phyloP scores from a whole-genome alignment of 2,329 filamentous ascomycete genomes.

The Exutisphaerella laricina region DNA sequence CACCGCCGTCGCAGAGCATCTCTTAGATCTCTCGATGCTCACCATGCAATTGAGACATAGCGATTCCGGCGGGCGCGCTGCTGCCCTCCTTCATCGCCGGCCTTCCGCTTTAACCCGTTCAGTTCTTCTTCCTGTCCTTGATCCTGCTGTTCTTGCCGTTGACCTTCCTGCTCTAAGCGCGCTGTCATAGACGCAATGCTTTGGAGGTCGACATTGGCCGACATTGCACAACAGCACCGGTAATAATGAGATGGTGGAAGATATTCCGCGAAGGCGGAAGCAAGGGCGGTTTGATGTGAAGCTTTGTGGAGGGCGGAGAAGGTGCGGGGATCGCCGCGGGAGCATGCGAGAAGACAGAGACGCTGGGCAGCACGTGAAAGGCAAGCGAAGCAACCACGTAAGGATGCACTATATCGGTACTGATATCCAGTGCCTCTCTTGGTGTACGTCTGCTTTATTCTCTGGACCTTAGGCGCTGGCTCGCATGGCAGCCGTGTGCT shows the following conservation, averaged over 20 bases:
- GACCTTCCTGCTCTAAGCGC: conserved; percentile 1
- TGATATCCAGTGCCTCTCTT: too few species aligned
- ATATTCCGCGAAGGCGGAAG: conserved; percentile 1
- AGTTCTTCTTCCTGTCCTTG: conserved; percentile 15
- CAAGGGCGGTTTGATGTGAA: too few species aligned
- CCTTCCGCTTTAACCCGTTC: conserved; percentile 38
- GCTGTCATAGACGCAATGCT: conserved; percentile 3
- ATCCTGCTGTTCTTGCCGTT: neutral
- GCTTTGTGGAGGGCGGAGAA: too few species aligned
- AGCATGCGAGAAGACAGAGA: too few species aligned
- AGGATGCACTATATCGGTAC: too few species aligned
- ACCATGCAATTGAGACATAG: conserved; percentile 64
- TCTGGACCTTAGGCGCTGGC: too few species aligned
- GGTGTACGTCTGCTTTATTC: too few species aligned
- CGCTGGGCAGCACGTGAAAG: too few species aligned
- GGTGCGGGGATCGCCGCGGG: too few species aligned
- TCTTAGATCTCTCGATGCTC: conserved; percentile 35
- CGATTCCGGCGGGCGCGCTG: conserved; percentile 58
- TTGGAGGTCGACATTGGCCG: neutral
- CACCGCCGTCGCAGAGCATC: neutral
- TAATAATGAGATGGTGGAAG: conserved; percentile 2
- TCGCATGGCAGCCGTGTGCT: too few species aligned
- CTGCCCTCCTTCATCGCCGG: conserved; percentile 36
- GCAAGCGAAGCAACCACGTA: too few species aligned
- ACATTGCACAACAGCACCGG: neutral